Percentiles rank a stretch among this genome's conserved stretches.
Conservation (phyloP, 495 filamentous ascomycete species). For the Elasticomyces elasticus region DNA sequence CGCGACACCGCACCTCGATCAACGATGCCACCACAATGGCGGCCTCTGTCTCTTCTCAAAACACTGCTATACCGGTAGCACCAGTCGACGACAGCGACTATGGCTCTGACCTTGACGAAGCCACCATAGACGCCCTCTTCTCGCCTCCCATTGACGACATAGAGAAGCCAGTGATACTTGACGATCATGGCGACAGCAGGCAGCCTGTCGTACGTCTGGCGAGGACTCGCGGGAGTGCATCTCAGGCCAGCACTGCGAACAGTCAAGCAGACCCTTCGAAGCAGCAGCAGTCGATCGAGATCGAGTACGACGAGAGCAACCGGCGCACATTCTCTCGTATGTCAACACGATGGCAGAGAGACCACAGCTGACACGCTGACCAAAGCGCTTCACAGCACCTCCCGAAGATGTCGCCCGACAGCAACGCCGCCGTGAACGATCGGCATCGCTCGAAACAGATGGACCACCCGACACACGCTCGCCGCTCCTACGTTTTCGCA, state of each 20-base stretch:
- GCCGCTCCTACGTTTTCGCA: constrained; percentile 68
- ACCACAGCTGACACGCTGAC: constrained; percentile 25
- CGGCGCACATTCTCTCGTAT: constrained; percentile 16
- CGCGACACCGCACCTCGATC: neutral
- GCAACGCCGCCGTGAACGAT: neutral
- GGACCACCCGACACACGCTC: constrained; percentile 39
- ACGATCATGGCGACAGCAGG: constrained; percentile 11
- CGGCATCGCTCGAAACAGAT: neutral
- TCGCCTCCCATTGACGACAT: constrained; percentile 19
- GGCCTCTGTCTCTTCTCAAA: neutral
- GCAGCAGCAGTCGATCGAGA: constrained; percentile 14
- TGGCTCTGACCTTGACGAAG: constrained; percentile 32
- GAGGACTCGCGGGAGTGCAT: neutral
- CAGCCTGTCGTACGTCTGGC: constrained; percentile 6
- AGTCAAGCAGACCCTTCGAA: neutral
- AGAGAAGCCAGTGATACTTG: constrained; percentile 15
- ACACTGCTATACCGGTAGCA: constrained; percentile 1
- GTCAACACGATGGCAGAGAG: neutral
- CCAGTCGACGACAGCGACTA: constrained; percentile 28
- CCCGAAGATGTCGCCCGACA: neutral
- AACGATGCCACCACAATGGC: constrained; percentile 13
- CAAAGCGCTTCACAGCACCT: constrained; percentile 29
- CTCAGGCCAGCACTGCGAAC: neutral
- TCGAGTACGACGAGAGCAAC: constrained; percentile 26
- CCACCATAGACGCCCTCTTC: constrained; percentile 24